Conservation (phyloP, 169 alveolate genomes). For the Plasmodium knowlesi region DNA sequence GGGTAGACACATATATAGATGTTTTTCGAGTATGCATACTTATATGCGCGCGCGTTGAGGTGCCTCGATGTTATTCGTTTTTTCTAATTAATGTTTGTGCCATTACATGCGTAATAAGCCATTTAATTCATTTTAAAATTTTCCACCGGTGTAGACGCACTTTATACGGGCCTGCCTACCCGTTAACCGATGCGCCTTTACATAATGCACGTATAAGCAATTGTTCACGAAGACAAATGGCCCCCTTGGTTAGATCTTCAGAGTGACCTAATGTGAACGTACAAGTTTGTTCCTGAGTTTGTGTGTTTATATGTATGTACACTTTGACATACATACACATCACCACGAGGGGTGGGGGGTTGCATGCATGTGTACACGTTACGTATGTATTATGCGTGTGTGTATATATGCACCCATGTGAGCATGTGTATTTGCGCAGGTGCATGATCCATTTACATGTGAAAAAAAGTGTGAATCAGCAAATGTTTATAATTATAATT, state of each 20-base stretch:
- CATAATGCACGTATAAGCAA: not conserved
- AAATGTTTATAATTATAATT: constrained; percentile 10
- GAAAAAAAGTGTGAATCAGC: not conserved
- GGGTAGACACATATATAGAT: not conserved
- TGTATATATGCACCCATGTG: not conserved
- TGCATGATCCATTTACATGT: not conserved
- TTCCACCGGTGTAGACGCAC: not conserved
- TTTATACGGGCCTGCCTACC: not conserved
- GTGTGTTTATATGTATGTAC: not conserved
- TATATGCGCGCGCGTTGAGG: not conserved
- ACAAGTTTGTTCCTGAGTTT: constrained; percentile 5
- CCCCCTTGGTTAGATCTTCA: not conserved
- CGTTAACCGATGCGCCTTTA: not conserved
- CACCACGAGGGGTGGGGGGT: not conserved
- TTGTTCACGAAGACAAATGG: not conserved
- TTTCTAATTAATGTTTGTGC: constrained; percentile 21
- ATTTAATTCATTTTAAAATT: constrained; percentile 26
- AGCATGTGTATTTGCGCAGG: not conserved
- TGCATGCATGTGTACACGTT: not conserved
- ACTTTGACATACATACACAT: not conserved
- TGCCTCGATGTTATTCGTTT: constrained; percentile 10
- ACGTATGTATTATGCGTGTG: not conserved
- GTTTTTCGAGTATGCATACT: too few species aligned
- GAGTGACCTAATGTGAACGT: not conserved
- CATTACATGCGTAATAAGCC: constrained; percentile 40